A percentile compares a stretch with the other conserved stretches of the same genome.
Evolutionary conservation across 179 eudicot species (phyloP).

Genomic region (Drosera spatulata): DNA sequence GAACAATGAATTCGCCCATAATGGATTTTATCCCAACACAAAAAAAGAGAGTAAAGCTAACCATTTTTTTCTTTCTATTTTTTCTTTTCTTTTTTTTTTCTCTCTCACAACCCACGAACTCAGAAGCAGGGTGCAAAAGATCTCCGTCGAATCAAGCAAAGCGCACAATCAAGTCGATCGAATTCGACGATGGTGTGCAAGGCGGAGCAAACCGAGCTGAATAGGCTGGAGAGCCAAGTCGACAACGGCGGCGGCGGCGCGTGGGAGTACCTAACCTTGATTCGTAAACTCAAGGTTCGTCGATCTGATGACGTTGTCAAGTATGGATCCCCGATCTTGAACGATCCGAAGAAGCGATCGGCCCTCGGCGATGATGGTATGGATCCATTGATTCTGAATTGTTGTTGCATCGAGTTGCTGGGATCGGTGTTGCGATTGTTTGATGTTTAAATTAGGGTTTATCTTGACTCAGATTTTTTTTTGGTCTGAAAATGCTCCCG

Average conservation of each 20-base stretch:
- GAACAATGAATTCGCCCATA: no score
- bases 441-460: neutral
- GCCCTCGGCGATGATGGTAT: constrained; percentile 68
- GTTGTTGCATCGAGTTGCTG: neutral
- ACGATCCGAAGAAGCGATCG: constrained; percentile 67
- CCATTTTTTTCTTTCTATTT: no score
- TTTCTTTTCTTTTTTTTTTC: no score
- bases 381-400: neutral
- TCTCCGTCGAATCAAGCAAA: no score
- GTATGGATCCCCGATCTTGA: constrained; percentile 57
- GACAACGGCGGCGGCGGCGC: constrained; percentile 89
- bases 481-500: no score
- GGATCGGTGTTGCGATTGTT: neutral
- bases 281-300: constrained; percentile 75
- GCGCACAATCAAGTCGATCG: no score
- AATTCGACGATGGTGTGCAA: constrained; percentile 53
- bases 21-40: no score
- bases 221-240: constrained; percentile 60
- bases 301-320: constrained; percentile 74
- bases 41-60: no score
- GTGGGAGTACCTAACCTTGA: constrained; percentile 72
- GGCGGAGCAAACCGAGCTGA: constrained; percentile 55
- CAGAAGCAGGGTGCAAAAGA: no score
- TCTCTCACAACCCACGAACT: no score
- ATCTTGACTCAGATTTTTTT: neutral